Evolutionary conservation across 371 early-diverging fungal genomes (phyloP), one percentile per base, ranked within the genome.

Genomic region (Mortierella sp.): DNA sequence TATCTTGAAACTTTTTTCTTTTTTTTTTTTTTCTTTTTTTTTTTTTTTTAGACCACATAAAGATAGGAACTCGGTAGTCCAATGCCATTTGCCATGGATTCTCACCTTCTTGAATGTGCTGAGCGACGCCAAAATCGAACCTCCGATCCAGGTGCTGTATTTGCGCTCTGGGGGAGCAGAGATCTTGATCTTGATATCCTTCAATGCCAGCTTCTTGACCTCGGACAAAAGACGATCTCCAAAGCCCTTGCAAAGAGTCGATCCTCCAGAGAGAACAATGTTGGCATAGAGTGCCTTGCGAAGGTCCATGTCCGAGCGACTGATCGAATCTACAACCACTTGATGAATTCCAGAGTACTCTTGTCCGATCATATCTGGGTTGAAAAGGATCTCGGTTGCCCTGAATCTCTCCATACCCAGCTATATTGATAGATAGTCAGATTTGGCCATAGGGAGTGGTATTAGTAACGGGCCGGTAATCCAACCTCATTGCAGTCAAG

Each of bases 141-240:
- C 99, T 91, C 99, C 99, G 84, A 99, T 99, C 99, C 99, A 99
- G 86, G 99, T 99, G 81, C 98, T 97, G 96, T 99, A 99, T 90
- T 99, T 99, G 85, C 99, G 95, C 88, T 99, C 99, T 63, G 99
- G 99, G 60, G 99, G 99, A 74, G 99, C 98, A 74, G 99, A 97
- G 83, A 99, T 98, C 95, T 98, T 97, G 90, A 99, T 95, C 93
- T 97, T 97, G 95, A 98, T 99, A 81, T 96, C 94, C 75, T 97
- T 94, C 56, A 99, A 98, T 51, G 99, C 99, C 72, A 99, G 87
- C 55, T 96, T 94, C 69, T 97, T 95, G 84, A 99, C 95, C 88
- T 99, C 99, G 86, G 96, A 96, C 85, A 97, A 96, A 92, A 99
- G 95, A 81, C 99, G 94, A 84, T 97, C 98, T 70, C 96, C 95